These are phyloP conservation scores for Leccinum subgranulosum DNA, from an alignment of 768 basidiomycete genomes.

Conservation along the genomic window DNA sequence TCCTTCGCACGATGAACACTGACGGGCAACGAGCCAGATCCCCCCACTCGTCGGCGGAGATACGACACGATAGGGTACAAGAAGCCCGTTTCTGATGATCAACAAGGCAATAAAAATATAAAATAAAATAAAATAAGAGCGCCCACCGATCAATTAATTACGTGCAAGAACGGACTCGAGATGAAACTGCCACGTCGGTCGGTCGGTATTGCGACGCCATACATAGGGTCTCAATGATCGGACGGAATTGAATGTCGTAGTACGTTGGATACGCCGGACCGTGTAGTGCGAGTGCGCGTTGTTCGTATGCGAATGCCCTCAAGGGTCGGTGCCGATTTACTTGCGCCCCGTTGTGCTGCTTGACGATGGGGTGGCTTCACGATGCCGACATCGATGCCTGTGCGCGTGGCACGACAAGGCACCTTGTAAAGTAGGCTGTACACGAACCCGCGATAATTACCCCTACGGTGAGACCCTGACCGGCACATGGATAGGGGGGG, in stretches of 20 bases:
- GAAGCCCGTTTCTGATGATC: not conserved
- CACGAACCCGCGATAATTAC: not conserved
- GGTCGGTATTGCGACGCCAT: not conserved
- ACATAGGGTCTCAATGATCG: not conserved
- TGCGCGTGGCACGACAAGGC: not conserved
- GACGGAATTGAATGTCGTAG: not conserved
- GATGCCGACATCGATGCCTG: not conserved
- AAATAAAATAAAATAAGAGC: not conserved
- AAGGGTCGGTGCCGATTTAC: not conserved
- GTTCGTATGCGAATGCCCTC: not conserved
- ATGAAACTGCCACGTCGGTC: not conserved
- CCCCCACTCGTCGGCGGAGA: constrained; percentile 17
- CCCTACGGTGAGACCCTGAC: not conserved
- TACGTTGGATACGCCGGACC: not conserved
- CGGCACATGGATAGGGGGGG: not conserved
- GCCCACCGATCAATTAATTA: constrained; percentile 1
- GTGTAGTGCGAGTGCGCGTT: not conserved
- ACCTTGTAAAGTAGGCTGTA: not conserved
- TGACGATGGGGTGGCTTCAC: constrained; percentile 3
- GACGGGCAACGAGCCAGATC: constrained; percentile 8
- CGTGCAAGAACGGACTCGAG: not conserved
- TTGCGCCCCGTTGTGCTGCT: not conserved
- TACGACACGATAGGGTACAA: constrained; percentile 3
- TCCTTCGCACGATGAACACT: not conserved
- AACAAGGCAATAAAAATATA: not conserved